Conservation (phyloP, 139 green algal genomes). For the Coelastrella sp. region DNA sequence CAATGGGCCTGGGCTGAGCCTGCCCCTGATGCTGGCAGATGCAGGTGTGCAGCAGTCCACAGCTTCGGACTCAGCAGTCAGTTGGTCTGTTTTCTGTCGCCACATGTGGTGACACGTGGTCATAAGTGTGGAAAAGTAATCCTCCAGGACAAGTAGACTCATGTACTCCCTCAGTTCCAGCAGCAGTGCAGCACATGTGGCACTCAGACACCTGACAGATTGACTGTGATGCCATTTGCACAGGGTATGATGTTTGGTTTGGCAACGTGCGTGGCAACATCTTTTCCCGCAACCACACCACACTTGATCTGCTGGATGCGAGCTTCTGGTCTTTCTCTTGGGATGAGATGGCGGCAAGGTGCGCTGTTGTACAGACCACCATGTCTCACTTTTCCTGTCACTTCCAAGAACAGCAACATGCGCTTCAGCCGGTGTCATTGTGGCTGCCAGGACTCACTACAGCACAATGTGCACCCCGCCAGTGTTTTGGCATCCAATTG, state of each 20-base stretch:
- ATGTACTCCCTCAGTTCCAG: too few species aligned
- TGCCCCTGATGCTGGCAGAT: constrained; percentile 85
- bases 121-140: too few species aligned
- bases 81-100: too few species aligned
- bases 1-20: constrained; percentile 66
- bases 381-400: not conserved
- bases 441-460: not conserved
- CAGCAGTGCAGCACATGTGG: too few species aligned
- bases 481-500: too few species aligned
- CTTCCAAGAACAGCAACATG: not conserved
- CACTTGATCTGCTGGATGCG: constrained; percentile 22
- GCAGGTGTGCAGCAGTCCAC: constrained; percentile 42
- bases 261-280: constrained; percentile 68
- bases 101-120: too few species aligned
- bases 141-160: too few species aligned
- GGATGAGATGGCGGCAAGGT: constrained; percentile 55
- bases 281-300: constrained; percentile 60
- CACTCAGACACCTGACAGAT: not conserved
- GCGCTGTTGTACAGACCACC: constrained; percentile 32
- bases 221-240: not conserved
- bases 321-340: constrained; percentile 73
- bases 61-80: not conserved
- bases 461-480: too few species aligned
- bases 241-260: constrained; percentile 76
- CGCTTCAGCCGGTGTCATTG: not conserved